These are phyloP conservation scores for Suhomyces taliae DNA, from an alignment of 1,139 yeast species.

Conservation along the genomic window DNA sequence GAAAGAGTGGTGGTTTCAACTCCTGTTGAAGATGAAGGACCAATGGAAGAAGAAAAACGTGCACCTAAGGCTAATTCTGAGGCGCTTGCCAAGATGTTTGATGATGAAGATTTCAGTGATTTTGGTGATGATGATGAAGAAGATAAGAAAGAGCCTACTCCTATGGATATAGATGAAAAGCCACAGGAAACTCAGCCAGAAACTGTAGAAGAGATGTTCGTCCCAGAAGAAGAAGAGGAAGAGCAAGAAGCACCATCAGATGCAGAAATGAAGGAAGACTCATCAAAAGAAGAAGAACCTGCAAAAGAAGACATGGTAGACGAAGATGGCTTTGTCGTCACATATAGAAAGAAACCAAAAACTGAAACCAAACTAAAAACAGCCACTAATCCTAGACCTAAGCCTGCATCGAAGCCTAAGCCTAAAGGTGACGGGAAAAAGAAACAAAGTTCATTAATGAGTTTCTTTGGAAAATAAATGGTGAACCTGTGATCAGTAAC, in stretches of 20 bases:
- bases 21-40: slow-evolving; percentile 15
- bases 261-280: neutral
- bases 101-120: slow-evolving; percentile 23
- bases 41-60: neutral
- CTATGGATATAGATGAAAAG: neutral
- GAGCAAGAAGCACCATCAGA: slow-evolving; percentile 4
- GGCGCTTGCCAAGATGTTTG: slow-evolving; percentile 21
- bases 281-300: neutral
- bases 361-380: slow-evolving; percentile 12
- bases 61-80: slow-evolving; percentile 12
- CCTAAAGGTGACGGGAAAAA: slow-evolving; percentile 24
- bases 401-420: slow-evolving; percentile 4
- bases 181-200: slow-evolving; percentile 4
- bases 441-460: slow-evolving; percentile 42
- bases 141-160: neutral
- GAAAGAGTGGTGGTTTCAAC: slow-evolving; percentile 39
- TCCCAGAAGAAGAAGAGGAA: slow-evolving; percentile 12
- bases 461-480: slow-evolving; percentile 33
- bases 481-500: neutral
- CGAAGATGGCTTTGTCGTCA: slow-evolving; percentile 43
- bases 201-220: slow-evolving; percentile 11
- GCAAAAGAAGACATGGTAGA: slow-evolving; percentile 26
- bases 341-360: slow-evolving; percentile 22
- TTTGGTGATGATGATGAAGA: slow-evolving; percentile 13
- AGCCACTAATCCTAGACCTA: slow-evolving; percentile 14